Evolutionary conservation across 768 basidiomycete species (phyloP).

Genomic region (Cyclocybe aegerita): DNA sequence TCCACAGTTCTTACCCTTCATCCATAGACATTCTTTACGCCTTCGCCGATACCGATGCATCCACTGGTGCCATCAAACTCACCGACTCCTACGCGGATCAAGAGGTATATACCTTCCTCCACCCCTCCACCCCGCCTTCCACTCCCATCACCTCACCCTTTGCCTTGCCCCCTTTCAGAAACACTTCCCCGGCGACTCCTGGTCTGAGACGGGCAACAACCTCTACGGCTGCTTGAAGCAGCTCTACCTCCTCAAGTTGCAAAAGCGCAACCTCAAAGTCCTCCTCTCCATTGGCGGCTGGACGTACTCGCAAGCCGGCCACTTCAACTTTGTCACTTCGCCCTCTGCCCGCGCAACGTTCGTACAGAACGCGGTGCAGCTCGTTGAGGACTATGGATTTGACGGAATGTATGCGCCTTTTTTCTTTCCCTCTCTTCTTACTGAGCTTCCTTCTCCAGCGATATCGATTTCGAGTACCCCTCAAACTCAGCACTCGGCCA

Average conservation of each 20-base stretch:
- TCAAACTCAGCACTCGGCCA: conserved; percentile 54
- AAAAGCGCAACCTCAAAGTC: conserved; percentile 53
- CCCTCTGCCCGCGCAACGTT: conserved; percentile 52
- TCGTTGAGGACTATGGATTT: conserved; percentile 76
- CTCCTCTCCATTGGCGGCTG: conserved; percentile 58
- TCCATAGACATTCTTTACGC: conserved; percentile 65
- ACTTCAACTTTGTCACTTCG: conserved; percentile 64
- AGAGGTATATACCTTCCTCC: conserved; percentile 36
- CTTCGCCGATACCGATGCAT: conserved; percentile 70
- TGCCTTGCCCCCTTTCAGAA: conserved; percentile 40
- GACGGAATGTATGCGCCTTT: conserved; percentile 62
- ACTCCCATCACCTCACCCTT: conserved; percentile 8
- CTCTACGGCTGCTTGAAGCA: conserved; percentile 84
- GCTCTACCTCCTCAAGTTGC: conserved; percentile 58
- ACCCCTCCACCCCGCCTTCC: background rate
- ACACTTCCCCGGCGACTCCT: conserved; percentile 71
- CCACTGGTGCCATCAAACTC: conserved; percentile 60
- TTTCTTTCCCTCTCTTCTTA: background rate
- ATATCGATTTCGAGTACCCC: conserved; percentile 82
- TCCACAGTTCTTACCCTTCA: background rate
- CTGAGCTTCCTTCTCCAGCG: conserved; percentile 33
- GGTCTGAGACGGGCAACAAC: conserved; percentile 75
- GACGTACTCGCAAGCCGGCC: conserved; percentile 69
- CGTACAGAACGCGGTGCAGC: conserved; percentile 56
- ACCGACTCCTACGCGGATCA: conserved; percentile 78